Evolutionary conservation across 2,329 filamentous ascomycete species (phyloP).

Genomic region (Pseudogymnoascus sp.): DNA sequence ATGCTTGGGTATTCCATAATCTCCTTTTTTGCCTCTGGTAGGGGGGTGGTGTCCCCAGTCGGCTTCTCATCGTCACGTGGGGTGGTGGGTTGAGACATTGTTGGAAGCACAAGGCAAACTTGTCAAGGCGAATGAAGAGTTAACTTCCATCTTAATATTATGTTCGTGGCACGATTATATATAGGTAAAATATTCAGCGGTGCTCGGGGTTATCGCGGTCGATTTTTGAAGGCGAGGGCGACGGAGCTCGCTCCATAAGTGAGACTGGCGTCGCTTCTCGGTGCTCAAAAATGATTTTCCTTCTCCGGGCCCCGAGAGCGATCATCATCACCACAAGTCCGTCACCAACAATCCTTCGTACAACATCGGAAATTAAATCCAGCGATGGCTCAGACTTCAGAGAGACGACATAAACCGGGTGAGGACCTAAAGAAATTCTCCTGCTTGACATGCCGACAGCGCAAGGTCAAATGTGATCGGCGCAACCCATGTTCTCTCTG

Average conservation of each 20-base stretch:
- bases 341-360: not conserved
- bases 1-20: conserved; percentile 15
- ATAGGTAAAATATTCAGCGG: not conserved
- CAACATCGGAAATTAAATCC: not conserved
- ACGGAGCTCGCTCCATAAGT: not conserved
- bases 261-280: conserved; percentile 14
- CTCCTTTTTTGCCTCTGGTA: conserved; percentile 6
- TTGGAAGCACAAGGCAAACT: conserved; percentile 8
- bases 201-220: not conserved
- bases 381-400: not conserved
- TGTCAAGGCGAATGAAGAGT: not conserved
- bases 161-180: not conserved
- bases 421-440: conserved; percentile 16
- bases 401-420: conserved; percentile 2
- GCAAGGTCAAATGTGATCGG: conserved; percentile 37
- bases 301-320: conserved; percentile 17
- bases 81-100: conserved; percentile 8
- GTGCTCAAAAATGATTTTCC: conserved; percentile 18
- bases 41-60: not conserved
- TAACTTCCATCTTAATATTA: not conserved
- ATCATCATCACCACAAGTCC: not conserved
- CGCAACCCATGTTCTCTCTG: conserved; percentile 37
- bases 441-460: conserved; percentile 31
- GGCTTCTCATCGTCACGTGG: conserved; percentile 14
- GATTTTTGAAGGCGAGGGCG: not conserved